Percentiles rank a stretch among this genome's conserved stretches.
These are phyloP conservation scores for Solanum arcanum DNA, from an alignment of 257 asterid genomes.

Conservation along the genomic window DNA sequence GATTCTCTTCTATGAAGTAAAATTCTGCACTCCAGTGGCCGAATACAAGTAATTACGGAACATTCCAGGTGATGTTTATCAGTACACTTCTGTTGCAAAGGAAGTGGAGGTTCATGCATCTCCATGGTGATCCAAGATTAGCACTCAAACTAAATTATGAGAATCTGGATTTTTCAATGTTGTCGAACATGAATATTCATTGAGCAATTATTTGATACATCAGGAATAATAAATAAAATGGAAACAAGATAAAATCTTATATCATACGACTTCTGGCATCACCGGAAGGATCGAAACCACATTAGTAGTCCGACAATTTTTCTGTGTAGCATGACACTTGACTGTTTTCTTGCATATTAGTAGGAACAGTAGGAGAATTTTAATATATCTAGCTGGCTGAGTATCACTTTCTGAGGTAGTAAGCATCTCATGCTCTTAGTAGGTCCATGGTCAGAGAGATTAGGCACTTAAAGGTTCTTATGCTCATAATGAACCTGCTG, in stretches of 20 bases:
- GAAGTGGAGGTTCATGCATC: not conserved
- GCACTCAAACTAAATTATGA: not conserved
- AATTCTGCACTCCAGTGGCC: not conserved
- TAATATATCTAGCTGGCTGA: not conserved
- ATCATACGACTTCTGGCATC: too few species aligned
- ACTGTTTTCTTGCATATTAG: not conserved
- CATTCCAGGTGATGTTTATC: not conserved
- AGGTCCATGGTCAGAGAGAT: not conserved
- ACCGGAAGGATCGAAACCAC: too few species aligned
- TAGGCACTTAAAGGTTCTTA: not conserved
- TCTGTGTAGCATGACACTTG: not conserved
- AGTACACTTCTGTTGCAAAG: not conserved
- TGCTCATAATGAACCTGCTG: not conserved
- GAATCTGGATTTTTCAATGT: not conserved
- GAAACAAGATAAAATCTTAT: too few species aligned
- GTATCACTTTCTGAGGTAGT: not conserved
- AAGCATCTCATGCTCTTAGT: not conserved
- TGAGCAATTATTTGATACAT: not conserved
- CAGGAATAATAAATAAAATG: not conserved
- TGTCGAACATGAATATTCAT: not conserved
- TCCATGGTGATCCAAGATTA: not conserved
- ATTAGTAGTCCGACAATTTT: too few species aligned
- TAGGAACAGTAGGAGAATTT: not conserved
- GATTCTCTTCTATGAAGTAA: not conserved
- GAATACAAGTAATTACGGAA: not conserved